Evolutionary conservation across 2,329 filamentous ascomycete genomes (phyloP), one percentile per base, ranked within the genome.

Genomic region (Sordariomycetes sp.): DNA sequence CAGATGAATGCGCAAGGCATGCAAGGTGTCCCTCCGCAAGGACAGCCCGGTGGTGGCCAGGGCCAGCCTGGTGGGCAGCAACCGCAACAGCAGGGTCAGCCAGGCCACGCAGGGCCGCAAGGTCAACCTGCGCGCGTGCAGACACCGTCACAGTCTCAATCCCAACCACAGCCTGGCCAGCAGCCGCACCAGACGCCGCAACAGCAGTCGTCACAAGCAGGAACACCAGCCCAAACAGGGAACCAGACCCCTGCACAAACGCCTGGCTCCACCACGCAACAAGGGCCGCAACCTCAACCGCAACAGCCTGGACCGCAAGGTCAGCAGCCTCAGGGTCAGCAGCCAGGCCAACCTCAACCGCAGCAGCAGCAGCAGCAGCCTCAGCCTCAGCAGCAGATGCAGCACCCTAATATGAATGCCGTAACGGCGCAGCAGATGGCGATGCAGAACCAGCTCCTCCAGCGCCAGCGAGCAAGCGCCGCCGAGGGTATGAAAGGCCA

Each of bases 401-500:
- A 46, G 23, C 43, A 45, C 15, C 55, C 56, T 14, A 37, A 38
- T 30, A 53, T 57, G 47, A 50, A 43, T 20, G 47, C 46, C 12
- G 40, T n/a, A n/a, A n/a, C 43, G 2, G 51, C 56, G 10, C 58
- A 61, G 36, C 57, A 61, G 39, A 40, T 59, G 21, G 53, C 52
- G 12, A 42, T 61, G 35, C 46, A 52, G 14, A 58, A 47, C 19
- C 39, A 38, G 14, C 37, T 60, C 8, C 49, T 63, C 34, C 59
- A 68, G 38, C 68, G 68, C 35, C 67, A 70, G 43, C 65, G 66
- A 42, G 60, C 68, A 37, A 66, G 68, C 33, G 66, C 70, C 42
- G 64, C 65, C 41, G 68, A 66, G 31, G 57, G 58, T 26, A 63
- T 72, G 54, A 77, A 72, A 48, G 66, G 70, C 4, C 66, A 72